These are phyloP conservation scores for Termitomyces sp. DNA, from an alignment of 768 basidiomycete species.

Conservation along the genomic window DNA sequence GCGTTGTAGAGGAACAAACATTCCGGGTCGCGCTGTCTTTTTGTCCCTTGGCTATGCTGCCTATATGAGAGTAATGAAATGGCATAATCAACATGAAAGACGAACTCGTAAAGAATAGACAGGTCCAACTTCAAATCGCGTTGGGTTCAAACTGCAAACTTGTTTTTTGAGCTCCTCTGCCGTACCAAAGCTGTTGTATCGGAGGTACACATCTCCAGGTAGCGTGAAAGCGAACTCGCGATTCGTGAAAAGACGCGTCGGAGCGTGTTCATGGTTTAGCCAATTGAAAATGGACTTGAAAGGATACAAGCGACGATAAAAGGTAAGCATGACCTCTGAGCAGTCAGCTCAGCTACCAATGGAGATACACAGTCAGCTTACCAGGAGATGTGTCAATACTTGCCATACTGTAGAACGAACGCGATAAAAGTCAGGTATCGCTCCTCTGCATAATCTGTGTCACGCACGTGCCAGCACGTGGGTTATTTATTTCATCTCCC, in stretches of 20 bases:
- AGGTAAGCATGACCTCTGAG: conserved; percentile 49
- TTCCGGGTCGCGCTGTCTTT: conserved; percentile 62
- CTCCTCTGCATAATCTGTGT: too few relatives aligned
- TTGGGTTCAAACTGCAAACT: conserved; percentile 77
- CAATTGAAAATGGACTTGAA: conserved; percentile 92
- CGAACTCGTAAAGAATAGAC: conserved; percentile 83
- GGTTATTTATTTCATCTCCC: too few relatives aligned
- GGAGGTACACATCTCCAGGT: conserved; percentile 84
- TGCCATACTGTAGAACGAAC: conserved; percentile 4
- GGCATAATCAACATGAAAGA: conserved; percentile 10
- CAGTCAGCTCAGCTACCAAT: neutral
- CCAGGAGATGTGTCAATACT: conserved; percentile 11
- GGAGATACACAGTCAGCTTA: neutral
- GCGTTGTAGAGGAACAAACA: conserved; percentile 74
- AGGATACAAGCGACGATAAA: conserved; percentile 90
- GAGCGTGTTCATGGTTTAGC: conserved; percentile 87
- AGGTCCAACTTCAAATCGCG: conserved; percentile 96
- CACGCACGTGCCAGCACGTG: too few relatives aligned
- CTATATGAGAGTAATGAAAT: neutral
- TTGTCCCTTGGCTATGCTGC: conserved; percentile 74
- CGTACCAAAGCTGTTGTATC: conserved; percentile 87
- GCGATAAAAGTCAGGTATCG: too few relatives aligned
- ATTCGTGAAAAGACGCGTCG: conserved; percentile 81
- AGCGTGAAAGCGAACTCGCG: conserved; percentile 97
- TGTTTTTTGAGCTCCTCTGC: conserved; percentile 91